phyloP scores from a whole-genome alignment of 331 rosid genomes.

The Prunus yedoensis region DNA sequence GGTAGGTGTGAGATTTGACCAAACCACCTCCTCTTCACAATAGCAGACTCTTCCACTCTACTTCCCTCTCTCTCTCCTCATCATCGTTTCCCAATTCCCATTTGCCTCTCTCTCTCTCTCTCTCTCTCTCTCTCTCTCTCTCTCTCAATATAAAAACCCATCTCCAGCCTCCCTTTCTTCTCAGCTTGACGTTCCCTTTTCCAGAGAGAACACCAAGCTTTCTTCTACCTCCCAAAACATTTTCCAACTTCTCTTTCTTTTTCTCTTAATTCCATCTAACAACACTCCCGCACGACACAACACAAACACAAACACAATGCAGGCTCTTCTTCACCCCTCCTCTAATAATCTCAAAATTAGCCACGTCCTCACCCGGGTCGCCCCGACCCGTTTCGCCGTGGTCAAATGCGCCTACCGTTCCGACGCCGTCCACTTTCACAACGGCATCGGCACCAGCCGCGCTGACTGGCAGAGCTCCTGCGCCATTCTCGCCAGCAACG shows the following conservation, averaged over 20 bases:
- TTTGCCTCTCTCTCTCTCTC: neutral
- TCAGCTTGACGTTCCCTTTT: conserved; percentile 79
- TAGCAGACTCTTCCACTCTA: conserved; percentile 17
- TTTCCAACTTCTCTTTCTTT: neutral
- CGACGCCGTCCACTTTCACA: conserved; percentile 41
- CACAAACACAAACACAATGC: conserved; percentile 35
- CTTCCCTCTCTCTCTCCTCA: neutral
- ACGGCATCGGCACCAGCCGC: conserved; percentile 51
- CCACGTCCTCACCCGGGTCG: conserved; percentile 9
- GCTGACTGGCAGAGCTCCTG: conserved; percentile 93
- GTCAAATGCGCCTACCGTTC: conserved; percentile 51
- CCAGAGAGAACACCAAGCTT: conserved; percentile 62
- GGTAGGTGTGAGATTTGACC: conserved; percentile 76
- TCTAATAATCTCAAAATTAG: conserved; percentile 40
- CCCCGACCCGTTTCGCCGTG: conserved; percentile 17
- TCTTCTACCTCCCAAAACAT: neutral
- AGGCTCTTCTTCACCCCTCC: conserved; percentile 48
- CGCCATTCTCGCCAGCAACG: conserved; percentile 81
- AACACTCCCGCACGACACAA: neutral
- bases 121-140: neutral
- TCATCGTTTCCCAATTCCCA: neutral
- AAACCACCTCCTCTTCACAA: conserved; percentile 31
- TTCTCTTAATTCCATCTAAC: neutral
- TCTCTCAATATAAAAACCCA: conserved; percentile 35
- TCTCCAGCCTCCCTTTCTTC: conserved; percentile 10